Conservation (phyloP, 2,329 filamentous ascomycete genomes). For the Claviceps fusiformis region DNA sequence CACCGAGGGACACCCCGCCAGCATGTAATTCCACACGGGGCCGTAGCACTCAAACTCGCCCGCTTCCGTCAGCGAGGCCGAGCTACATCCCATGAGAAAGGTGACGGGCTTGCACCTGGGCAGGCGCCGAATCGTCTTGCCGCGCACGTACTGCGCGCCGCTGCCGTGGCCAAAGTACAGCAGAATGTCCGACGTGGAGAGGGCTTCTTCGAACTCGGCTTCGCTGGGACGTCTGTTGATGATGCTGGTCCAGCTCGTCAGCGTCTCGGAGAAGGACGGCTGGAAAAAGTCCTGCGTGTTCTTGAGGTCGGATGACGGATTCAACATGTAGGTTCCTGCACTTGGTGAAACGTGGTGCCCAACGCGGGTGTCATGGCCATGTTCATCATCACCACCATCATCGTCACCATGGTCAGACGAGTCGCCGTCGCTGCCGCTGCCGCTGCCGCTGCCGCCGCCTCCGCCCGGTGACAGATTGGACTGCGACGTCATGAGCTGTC, state of each 20-base stretch:
- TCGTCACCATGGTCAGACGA: neutral
- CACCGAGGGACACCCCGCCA: conserved; percentile 73
- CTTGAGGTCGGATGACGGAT: conserved; percentile 72
- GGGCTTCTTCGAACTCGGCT: conserved; percentile 55
- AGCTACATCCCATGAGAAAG: conserved; percentile 90
- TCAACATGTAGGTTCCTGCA: conserved; percentile 68
- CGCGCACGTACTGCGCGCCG: conserved; percentile 85
- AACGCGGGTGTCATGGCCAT: neutral
- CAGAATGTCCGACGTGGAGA: conserved; percentile 56
- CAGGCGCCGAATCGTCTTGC: conserved; percentile 66
- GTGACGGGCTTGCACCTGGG: conserved; percentile 62
- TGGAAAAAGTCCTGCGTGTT: conserved; percentile 68
- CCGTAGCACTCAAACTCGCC: conserved; percentile 88
- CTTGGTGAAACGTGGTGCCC: conserved; percentile 42
- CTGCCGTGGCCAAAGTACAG: conserved; percentile 96
- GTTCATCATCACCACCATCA: neutral
- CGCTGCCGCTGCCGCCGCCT: neutral
- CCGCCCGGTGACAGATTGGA: conserved; percentile 6
- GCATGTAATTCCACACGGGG: conserved; percentile 81
- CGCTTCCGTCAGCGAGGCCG: conserved; percentile 60
- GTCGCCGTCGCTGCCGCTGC: neutral
- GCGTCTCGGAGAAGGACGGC: conserved; percentile 40
- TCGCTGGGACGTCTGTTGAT: conserved; percentile 60
- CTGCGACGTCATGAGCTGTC: conserved; percentile 53
- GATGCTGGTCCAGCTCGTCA: conserved; percentile 61